Evolutionary conservation across 2,329 filamentous ascomycete species (phyloP), one percentile per base, ranked within the genome.

Genomic region (Podosphaera aphanis): DNA sequence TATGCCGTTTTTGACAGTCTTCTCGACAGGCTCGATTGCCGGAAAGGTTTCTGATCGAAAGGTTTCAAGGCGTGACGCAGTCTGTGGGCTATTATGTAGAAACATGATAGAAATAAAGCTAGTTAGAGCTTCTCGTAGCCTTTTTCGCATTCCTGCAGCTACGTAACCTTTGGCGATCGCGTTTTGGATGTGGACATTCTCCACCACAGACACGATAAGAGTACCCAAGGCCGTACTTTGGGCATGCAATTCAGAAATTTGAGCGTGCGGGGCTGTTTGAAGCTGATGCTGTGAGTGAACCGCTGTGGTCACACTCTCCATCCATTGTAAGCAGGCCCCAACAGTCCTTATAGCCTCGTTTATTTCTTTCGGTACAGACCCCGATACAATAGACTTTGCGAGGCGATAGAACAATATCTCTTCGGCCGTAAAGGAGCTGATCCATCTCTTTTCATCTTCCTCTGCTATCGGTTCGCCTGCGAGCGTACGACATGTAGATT

Each of bases 221-320:
- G 77, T 69, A 2, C 77, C 71, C 49, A 83, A 70, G 0, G 74
- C 77, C 40, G 74, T 71, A 18, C 73, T 68, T 1, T 76, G 66
- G 39, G 69, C 73, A 63, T 76, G 70, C 44, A 79, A 74, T 27
- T 76, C 66, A 18, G 65, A 63, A 0, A 63, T 59, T 43, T 66
- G 66, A 1, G 63, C 62, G 37, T 59, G 62, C 43, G 65, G 63
- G 48, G 73, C 45, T 7, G 49, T 47, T 35, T 56, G 43, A 41
- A 59, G 64, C 27, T 68, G 63, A 47, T 64, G 61, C 25, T 72
- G 65, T 0, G 66, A 58, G 33, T 67, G 60, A 45, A 69, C 62
- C 33, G 70, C 65, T 45, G 67, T 60, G 35, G 69, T 65, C 51
- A 75, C 74, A 16, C 75, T 57, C 1, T 64, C 56, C 68, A 77